Conservation (phyloP, 768 basidiomycete species). For the Kondoa subrosea region DNA sequence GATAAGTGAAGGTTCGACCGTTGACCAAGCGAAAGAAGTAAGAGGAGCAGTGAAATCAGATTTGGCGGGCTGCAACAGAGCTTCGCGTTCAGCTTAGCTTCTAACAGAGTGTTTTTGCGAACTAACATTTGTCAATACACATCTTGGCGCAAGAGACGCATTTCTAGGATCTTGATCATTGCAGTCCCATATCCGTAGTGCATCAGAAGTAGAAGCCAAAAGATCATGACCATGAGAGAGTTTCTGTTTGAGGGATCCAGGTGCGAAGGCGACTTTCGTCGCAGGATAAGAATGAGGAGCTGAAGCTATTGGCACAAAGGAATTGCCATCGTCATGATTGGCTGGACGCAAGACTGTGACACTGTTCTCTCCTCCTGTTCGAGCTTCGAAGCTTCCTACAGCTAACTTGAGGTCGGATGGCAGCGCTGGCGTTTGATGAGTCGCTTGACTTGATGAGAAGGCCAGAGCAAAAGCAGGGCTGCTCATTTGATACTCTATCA, state of each 20-base stretch:
- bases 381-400: slow-evolving; percentile 57
- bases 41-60: slow-evolving; percentile 80
- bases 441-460: slow-evolving; percentile 19
- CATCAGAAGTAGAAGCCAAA: slow-evolving; percentile 85
- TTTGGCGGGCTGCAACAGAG: slow-evolving; percentile 36
- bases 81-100: neutral
- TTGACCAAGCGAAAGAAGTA: slow-evolving; percentile 96
- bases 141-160: slow-evolving; percentile 13
- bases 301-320: slow-evolving; percentile 38
- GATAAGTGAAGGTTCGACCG: slow-evolving; percentile 70
- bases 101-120: neutral
- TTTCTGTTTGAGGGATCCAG: slow-evolving; percentile 33
- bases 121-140: slow-evolving; percentile 20
- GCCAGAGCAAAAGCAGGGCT: slow-evolving; percentile 21
- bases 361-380: slow-evolving; percentile 26
- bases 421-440: slow-evolving; percentile 48
- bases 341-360: neutral
- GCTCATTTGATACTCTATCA: slow-evolving; percentile 24
- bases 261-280: slow-evolving; percentile 86
- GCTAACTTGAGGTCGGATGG: slow-evolving; percentile 73
- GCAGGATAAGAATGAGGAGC: slow-evolving; percentile 83
- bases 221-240: slow-evolving; percentile 45
- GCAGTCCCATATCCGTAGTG: slow-evolving; percentile 81
- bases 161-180: slow-evolving; percentile 41
- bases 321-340: slow-evolving; percentile 38